A percentile compares a stretch with the other conserved stretches of the same genome.
Conservation (phyloP, 2,329 filamentous ascomycete genomes). For the Colletotrichum sp. region DNA sequence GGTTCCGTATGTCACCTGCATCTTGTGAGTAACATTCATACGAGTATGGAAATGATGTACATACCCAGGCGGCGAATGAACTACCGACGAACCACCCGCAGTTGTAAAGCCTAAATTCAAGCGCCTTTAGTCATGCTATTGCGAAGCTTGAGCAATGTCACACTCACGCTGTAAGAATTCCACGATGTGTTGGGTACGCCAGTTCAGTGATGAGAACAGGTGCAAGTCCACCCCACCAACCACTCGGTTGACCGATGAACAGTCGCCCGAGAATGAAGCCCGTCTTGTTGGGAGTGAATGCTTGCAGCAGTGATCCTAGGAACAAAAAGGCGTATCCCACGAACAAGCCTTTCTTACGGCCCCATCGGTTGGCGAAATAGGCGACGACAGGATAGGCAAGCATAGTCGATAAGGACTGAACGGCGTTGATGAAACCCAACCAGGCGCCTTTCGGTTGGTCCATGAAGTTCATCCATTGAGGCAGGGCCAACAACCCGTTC, state of each 20-base stretch:
- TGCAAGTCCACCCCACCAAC: slow-evolving; percentile 33
- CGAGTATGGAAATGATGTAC: fast-evolving
- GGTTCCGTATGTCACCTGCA: background rate
- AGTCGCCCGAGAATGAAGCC: slow-evolving; percentile 39
- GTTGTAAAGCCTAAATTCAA: background rate
- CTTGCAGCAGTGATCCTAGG: slow-evolving; percentile 32
- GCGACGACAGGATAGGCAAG: slow-evolving; percentile 31
- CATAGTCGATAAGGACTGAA: slow-evolving; percentile 24
- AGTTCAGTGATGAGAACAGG: slow-evolving; percentile 48
- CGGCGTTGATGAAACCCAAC: slow-evolving; percentile 1
- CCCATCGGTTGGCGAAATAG: slow-evolving; percentile 36
- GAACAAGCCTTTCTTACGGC: slow-evolving; percentile 35
- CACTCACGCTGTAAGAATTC: slow-evolving; percentile 24
- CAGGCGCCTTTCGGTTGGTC: background rate
- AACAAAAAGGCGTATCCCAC: slow-evolving; percentile 36
- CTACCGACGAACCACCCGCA: background rate
- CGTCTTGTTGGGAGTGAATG: slow-evolving; percentile 26
- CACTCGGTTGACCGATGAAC: slow-evolving; percentile 38
- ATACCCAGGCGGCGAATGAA: background rate
- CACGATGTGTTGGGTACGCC: slow-evolving; percentile 44
- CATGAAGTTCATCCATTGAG: slow-evolving; percentile 26
- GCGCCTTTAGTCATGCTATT: background rate
- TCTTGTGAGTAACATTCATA: background rate
- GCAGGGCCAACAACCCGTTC: slow-evolving; percentile 63
- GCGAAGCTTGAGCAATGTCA: slow-evolving; percentile 6